Evolutionary conservation across 148 eudicot genomes (phyloP).

Genomic region (Salicornia ramosissima): DNA sequence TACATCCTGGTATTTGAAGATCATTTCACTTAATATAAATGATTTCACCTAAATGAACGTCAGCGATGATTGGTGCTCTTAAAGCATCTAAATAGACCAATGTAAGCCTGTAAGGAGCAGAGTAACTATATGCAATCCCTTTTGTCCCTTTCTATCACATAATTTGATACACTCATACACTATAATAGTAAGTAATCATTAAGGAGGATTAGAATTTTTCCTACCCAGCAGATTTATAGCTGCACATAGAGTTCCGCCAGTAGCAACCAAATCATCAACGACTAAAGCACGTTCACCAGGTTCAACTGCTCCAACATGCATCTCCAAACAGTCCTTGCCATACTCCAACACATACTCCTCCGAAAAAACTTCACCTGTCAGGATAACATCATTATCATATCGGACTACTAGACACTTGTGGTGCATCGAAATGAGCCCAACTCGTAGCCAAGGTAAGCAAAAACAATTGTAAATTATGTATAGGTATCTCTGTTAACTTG

Average conservation of each 20-base stretch:
- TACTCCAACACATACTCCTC: slow-evolving; percentile 80
- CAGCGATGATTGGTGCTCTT: not conserved
- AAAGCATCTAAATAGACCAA: not conserved
- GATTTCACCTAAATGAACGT: not conserved
- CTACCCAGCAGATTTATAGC: slow-evolving; percentile 86
- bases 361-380: slow-evolving; percentile 67
- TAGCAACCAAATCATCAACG: slow-evolving; percentile 90
- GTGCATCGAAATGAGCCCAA: not conserved
- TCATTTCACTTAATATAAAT: not conserved
- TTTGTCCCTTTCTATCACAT: not conserved
- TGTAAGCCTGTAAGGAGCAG: not conserved
- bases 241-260: slow-evolving; percentile 92
- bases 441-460: not conserved
- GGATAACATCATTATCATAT: slow-evolving; percentile 3
- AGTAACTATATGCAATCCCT: not conserved
- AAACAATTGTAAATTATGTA: not conserved
- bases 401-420: not conserved
- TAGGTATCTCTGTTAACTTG: too few relatives aligned
- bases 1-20: not conserved
- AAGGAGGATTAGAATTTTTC: not conserved
- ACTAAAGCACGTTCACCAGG: slow-evolving; percentile 73
- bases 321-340: slow-evolving; percentile 83
- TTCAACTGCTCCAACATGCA: slow-evolving; percentile 92
- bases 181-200: not conserved
- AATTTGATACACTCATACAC: not conserved